Evolutionary conservation across 345 rosid species (phyloP), one percentile per base, ranked within the genome.

Genomic region (Ailanthus altissimus): DNA sequence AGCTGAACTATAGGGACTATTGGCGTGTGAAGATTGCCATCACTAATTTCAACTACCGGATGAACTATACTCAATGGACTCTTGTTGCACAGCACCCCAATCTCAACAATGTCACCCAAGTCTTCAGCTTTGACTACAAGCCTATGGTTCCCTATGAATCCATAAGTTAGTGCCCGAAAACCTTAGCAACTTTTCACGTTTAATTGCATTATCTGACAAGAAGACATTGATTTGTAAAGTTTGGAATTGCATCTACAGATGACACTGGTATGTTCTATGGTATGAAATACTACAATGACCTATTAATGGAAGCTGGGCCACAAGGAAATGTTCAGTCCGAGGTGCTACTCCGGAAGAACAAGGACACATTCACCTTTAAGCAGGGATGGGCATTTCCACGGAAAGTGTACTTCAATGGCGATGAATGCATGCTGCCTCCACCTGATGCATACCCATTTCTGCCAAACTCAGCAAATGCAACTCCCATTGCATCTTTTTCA

Each of bases 61-160:
- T 86, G 88, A 89, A 89, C 87, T 86, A 85, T 80, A 88, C 90
- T 13, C 81, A 80, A 75, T 89, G 93, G 93, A 86, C 89, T 5
- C 93, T 89, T 0, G 92, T 89, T 56, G 84, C 84, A 40, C 90
- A 89, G 85, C 92, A 89, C 63, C 92, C 92, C 6, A 89, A 87
- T 81, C 88, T 89, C 77, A 85, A 89, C 79, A 81, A 84, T 46
- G 83, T 89, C 66, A 89, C 92, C n/a, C 86, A 81, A 81, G 88
- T 89, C 60, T 89, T 87, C 82, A 89, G 92, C 70, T 89, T 89
- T 56, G 88, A 84, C 54, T 89, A 89, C 88, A 89, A 87, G 81
- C 86, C 92, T 65, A 64, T 89, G 6, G 79, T 83, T 58, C 84
- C 89, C 59, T 89, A 87, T 4, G 82, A 80, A 76, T 78, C 89